A percentile compares a stretch with the other conserved stretches of the same genome.
phyloP scores from a whole-genome alignment of 176 grass and related monocot species.

The Musa troglodytarum region DNA sequence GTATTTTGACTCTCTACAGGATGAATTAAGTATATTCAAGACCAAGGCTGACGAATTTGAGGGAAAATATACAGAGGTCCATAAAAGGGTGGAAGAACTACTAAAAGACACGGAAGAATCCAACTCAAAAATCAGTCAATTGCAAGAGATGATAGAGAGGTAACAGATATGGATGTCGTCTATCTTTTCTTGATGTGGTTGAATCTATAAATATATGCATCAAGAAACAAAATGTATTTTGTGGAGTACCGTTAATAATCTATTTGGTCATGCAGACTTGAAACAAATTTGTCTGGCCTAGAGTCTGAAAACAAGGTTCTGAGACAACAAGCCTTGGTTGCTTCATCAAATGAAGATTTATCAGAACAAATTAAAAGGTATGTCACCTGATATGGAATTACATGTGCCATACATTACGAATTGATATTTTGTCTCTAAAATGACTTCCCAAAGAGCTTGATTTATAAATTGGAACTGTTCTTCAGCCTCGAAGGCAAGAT shows the following conservation, averaged over 20 bases:
- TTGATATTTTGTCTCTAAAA: constrained; percentile 2
- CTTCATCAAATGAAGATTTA: constrained; percentile 20
- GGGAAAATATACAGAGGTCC: constrained; percentile 44
- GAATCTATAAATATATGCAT: constrained; percentile 3
- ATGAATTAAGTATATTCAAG: constrained; percentile 52
- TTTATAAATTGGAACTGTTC: neutral
- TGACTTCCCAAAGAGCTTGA: neutral
- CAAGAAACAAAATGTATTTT: neutral
- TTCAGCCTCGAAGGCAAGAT: constrained; percentile 64
- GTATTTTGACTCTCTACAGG: constrained; percentile 32
- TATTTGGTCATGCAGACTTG: constrained; percentile 42
- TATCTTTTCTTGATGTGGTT: neutral
- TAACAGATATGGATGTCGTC: constrained; percentile 3
- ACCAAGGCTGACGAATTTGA: constrained; percentile 75
- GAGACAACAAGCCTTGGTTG: constrained; percentile 12
- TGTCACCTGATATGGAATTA: neutral
- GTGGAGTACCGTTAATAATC: neutral
- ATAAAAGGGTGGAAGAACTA: constrained; percentile 45
- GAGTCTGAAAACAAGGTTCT: constrained; percentile 74
- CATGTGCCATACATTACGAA: neutral
- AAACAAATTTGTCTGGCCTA: constrained; percentile 57
- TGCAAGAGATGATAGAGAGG: constrained; percentile 67
- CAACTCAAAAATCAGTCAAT: constrained; percentile 47
- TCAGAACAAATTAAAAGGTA: constrained; percentile 20
- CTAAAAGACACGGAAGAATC: constrained; percentile 48